Evolutionary conservation across 371 early-diverging fungal species (phyloP).

Genomic region (Mucor irregularis): DNA sequence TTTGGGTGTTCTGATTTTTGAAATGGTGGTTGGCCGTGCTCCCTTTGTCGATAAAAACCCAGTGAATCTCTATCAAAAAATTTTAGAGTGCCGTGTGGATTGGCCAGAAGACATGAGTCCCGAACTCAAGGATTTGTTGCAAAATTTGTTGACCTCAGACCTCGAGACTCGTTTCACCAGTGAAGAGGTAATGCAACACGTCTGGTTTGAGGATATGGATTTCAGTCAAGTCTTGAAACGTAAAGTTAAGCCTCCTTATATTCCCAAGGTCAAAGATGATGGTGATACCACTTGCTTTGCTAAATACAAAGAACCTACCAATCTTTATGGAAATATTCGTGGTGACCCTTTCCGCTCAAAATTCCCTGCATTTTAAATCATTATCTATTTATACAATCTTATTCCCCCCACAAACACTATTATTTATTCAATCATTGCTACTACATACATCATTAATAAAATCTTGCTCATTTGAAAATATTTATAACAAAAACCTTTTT

Average conservation of each 20-base stretch:
- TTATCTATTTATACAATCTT: not conserved
- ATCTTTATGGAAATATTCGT: slow-evolving; percentile 48
- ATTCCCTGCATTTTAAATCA: slow-evolving; percentile 41
- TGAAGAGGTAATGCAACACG: slow-evolving; percentile 89
- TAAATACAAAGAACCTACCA: slow-evolving; percentile 81
- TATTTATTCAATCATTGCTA: too few relatives aligned
- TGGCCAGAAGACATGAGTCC: slow-evolving; percentile 90
- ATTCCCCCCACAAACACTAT: too few relatives aligned
- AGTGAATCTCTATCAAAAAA: slow-evolving; percentile 81
- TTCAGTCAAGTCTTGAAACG: slow-evolving; percentile 78
- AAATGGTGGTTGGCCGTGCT: slow-evolving; percentile 84
- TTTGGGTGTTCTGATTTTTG: slow-evolving; percentile 95
- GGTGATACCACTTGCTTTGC: slow-evolving; percentile 96
- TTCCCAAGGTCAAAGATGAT: slow-evolving; percentile 79
- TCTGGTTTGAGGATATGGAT: slow-evolving; percentile 94
- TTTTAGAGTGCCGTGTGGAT: slow-evolving; percentile 64
- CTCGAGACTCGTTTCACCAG: slow-evolving; percentile 85
- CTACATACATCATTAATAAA: too few relatives aligned
- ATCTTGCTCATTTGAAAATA: too few relatives aligned
- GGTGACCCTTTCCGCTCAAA: slow-evolving; percentile 40
- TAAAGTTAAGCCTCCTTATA: slow-evolving; percentile 87
- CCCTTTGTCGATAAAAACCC: slow-evolving; percentile 96
- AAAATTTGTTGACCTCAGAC: slow-evolving; percentile 84
- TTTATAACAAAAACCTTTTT: too few relatives aligned
- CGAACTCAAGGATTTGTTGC: slow-evolving; percentile 86